Conservation (phyloP, 2,329 filamentous ascomycete species). For the Lachnellula cervina region DNA sequence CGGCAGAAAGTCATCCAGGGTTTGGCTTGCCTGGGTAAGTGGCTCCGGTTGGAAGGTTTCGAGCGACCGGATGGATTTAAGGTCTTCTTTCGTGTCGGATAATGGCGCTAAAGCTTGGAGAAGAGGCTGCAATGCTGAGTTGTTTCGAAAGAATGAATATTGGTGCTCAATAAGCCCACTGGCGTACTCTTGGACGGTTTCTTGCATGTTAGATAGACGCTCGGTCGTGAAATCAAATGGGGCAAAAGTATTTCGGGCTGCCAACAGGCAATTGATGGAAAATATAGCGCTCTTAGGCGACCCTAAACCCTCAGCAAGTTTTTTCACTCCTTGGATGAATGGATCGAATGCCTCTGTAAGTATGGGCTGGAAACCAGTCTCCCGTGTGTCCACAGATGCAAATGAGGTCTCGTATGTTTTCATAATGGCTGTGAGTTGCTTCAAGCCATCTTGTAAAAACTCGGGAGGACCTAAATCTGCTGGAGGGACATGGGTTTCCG, state of each 20-base stretch:
- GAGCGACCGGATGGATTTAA: conserved; percentile 56
- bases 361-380: conserved; percentile 69
- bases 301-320: conserved; percentile 57
- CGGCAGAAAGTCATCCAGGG: conserved; percentile 84
- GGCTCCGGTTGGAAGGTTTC: conserved; percentile 53
- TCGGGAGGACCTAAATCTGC: conserved; percentile 71
- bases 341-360: conserved; percentile 79
- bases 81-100: conserved; percentile 41
- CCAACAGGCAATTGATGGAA: conserved; percentile 64
- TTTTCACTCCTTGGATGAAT: conserved; percentile 71
- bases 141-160: conserved; percentile 64
- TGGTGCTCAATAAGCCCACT: conserved; percentile 61
- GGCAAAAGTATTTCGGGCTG: conserved; percentile 51
- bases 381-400: conserved; percentile 51
- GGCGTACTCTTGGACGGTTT: conserved; percentile 50
- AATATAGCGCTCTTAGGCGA: conserved; percentile 63
- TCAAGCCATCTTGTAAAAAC: conserved; percentile 75
- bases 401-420: conserved; percentile 83
- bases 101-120: conserved; percentile 47
- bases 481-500: conserved; percentile 64
- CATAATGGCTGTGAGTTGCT: conserved; percentile 73
- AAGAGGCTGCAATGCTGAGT: conserved; percentile 68
- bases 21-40: conserved; percentile 66
- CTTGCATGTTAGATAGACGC: conserved; percentile 51
- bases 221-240: conserved; percentile 59